These are phyloP conservation scores for Chalara sp. DNA, from an alignment of 2,329 filamentous ascomycete genomes.

Conservation along the genomic window DNA sequence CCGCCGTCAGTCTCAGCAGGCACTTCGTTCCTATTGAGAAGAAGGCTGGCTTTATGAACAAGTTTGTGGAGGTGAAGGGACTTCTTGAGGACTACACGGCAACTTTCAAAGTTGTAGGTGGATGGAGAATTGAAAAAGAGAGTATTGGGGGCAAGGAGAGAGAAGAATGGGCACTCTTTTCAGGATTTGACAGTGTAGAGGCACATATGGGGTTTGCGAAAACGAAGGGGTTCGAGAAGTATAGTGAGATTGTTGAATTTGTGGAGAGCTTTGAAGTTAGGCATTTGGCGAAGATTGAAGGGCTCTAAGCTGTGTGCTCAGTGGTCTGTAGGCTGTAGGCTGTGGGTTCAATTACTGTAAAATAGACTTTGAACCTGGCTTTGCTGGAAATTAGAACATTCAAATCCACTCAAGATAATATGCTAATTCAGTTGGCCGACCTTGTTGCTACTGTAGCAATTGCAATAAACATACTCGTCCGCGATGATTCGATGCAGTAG, in stretches of 20 bases:
- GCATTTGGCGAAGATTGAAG: constrained; percentile 8
- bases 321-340: neutral
- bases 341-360: neutral
- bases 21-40: constrained; percentile 8
- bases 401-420: no score
- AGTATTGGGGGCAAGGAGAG: constrained; percentile 3
- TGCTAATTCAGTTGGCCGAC: no score
- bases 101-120: constrained; percentile 8
- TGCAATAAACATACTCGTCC: no score
- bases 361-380: no score
- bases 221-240: constrained; percentile 8
- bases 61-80: constrained; percentile 5
- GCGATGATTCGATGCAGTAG: no score
- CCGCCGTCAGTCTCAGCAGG: constrained; percentile 9
- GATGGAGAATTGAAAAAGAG: constrained; percentile 17
- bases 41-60: constrained; percentile 6
- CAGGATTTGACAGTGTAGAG: constrained; percentile 11
- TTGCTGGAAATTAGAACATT: no score
- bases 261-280: constrained; percentile 11
- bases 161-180: constrained; percentile 16
- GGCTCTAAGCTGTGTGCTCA: neutral
- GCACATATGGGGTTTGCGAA: constrained; percentile 9
- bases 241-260: constrained; percentile 9
- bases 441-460: no score
- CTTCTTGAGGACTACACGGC: constrained; percentile 7